phyloP scores from a whole-genome alignment of 2,329 filamentous ascomycete genomes.

The Claviceps arundinis region DNA sequence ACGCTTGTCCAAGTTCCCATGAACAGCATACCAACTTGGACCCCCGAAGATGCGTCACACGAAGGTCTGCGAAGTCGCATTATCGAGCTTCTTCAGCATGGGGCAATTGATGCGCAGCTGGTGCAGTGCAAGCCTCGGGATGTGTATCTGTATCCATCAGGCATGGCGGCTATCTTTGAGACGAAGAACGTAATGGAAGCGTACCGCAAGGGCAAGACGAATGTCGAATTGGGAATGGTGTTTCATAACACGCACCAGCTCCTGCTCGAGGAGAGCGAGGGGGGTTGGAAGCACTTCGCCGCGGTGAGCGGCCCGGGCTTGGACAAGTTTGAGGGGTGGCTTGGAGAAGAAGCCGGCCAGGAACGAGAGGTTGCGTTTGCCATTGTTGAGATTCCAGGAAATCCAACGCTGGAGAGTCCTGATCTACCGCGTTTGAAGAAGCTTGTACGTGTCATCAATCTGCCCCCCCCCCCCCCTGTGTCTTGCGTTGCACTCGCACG shows the following conservation, averaged over 20 bases:
- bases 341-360: constrained; percentile 24
- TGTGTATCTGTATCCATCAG: constrained; percentile 32
- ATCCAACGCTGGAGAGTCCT: constrained; percentile 21
- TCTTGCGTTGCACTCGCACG: no score
- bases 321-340: constrained; percentile 29
- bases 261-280: constrained; percentile 29
- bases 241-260: constrained; percentile 37
- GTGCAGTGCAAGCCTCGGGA: constrained; percentile 21
- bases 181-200: constrained; percentile 24
- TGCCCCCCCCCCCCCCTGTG: no score
- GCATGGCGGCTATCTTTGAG: constrained; percentile 39
- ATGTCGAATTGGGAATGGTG: constrained; percentile 34
- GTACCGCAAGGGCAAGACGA: constrained; percentile 18
- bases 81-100: constrained; percentile 26
- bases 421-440: constrained; percentile 22
- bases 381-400: constrained; percentile 32
- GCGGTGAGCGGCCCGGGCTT: constrained; percentile 28
- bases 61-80: constrained; percentile 26
- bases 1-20: constrained; percentile 21
- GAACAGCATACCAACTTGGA: constrained; percentile 20
- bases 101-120: constrained; percentile 18
- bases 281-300: constrained; percentile 35
- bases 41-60: constrained; percentile 26
- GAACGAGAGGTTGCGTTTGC: constrained; percentile 30
- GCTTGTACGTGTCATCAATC: constrained; percentile 16